Base-by-base conservation (phyloP, 352 stramenopile genomes). In the Phytophthora capsici region DNA sequence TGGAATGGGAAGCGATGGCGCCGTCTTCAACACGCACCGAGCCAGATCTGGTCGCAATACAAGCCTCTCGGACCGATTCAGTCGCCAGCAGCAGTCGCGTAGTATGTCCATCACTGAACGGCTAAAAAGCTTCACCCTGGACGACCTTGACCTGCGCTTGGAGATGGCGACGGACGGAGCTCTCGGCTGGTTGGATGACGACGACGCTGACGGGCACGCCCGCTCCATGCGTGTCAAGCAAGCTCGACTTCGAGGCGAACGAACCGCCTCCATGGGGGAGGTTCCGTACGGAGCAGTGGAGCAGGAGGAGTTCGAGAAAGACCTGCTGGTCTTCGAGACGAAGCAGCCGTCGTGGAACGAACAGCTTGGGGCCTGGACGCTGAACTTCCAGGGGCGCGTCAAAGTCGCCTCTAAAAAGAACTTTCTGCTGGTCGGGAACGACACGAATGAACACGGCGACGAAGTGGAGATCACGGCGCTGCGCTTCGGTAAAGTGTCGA, bases 341-440 rank as follows among this genome's bases (percentile, higher is more conserved):
- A 88, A 89, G 40, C 85, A 94, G 49, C 89, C 89, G 13, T 71
- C 73, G 22, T 97, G 90, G 90, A 97, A 94, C 57, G 82, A 93
- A 49, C 70, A 79, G 4, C 71, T 96, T 1, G 63, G 82, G 13
- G 89, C 89, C 1, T 97, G 90, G 90, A 96, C 89, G 37, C 73
- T 97, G 51, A 95, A 95, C 59, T 97, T 97, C 61, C 77, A 94
- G 40, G 90, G 90, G 5, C 86, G 90, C 28, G 90, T 96, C 4
- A 96, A 96, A 57, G 58, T 91, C 19, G 78, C 90, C n/a, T 95
- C 86, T n/a, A 97, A 97, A 53, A 97, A 97, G 65, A 97, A 97
- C 57, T 96, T 97, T 47, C 54, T 96, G 26, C 72, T 97, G 2
- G 78, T 89, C 2, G 65, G 71, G 0, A 77, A 81, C 26, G 71